Conservation (phyloP, 2,329 filamentous ascomycete species). For the Berkeleyomyces rouxiae region DNA sequence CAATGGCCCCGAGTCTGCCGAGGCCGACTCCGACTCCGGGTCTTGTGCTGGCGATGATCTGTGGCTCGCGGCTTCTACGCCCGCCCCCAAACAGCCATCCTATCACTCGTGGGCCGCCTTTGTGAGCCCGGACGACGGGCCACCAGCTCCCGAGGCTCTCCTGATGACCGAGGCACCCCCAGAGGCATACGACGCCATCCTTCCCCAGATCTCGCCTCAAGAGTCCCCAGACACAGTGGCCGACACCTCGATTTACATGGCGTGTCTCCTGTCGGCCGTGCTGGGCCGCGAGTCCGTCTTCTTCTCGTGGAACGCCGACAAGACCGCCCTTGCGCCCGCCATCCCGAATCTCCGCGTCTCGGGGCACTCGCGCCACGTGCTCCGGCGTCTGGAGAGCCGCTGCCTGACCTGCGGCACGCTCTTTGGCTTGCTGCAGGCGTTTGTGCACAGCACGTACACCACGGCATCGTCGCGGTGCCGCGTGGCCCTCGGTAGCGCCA, state of each 20-base stretch:
- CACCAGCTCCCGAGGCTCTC: slow-evolving; percentile 27
- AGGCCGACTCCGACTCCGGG: not conserved
- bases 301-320: slow-evolving; percentile 42
- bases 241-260: slow-evolving; percentile 31
- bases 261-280: slow-evolving; percentile 47
- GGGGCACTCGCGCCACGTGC: slow-evolving; percentile 35
- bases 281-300: slow-evolving; percentile 57
- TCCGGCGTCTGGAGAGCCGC: slow-evolving; percentile 29
- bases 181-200: slow-evolving; percentile 45
- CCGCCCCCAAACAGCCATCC: slow-evolving; percentile 20
- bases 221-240: slow-evolving; percentile 25
- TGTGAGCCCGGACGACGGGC: slow-evolving; percentile 18
- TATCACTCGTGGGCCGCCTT: slow-evolving; percentile 59
- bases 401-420: slow-evolving; percentile 33
- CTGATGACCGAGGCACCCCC: slow-evolving; percentile 56
- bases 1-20: not conserved
- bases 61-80: slow-evolving; percentile 30
- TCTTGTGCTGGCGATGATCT: slow-evolving; percentile 20
- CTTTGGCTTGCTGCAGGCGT: slow-evolving; percentile 29
- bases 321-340: slow-evolving; percentile 34
- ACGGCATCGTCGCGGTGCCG: slow-evolving; percentile 29
- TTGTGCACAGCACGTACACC: slow-evolving; percentile 31
- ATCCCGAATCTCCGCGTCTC: slow-evolving; percentile 34
- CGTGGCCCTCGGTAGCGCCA: slow-evolving; percentile 35
- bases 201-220: slow-evolving; percentile 26